phyloP scores from a whole-genome alignment of 257 asterid genomes.

The Solanum etuberosum region DNA sequence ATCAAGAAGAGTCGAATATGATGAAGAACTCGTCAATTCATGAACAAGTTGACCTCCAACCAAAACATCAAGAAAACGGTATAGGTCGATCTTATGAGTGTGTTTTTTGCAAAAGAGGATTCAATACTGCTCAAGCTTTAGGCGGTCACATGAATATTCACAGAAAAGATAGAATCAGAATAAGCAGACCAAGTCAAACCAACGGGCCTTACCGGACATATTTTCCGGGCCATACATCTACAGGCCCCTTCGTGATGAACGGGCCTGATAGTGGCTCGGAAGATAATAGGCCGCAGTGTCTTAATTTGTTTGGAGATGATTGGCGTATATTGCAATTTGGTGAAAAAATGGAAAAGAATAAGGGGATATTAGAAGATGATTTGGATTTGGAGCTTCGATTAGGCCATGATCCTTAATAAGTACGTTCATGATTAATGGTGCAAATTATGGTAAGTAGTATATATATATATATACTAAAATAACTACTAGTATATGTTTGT shows the following conservation, averaged over 20 bases:
- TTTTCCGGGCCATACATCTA: constrained; percentile 5
- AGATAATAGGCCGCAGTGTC: not conserved
- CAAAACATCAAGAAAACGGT: constrained; percentile 21
- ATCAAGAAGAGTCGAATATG: not conserved
- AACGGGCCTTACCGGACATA: constrained; percentile 5
- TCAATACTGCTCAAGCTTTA: constrained; percentile 80
- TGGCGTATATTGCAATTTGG: constrained; percentile 35
- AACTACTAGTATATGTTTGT: not conserved
- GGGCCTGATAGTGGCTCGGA: not conserved
- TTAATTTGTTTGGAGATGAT: constrained; percentile 10
- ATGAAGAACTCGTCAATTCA: not conserved
- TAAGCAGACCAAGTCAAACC: constrained; percentile 12
- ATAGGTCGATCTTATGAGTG: constrained; percentile 63
- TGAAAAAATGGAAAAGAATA: constrained; percentile 6
- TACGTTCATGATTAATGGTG: not conserved
- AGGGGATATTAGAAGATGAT: constrained; percentile 26
- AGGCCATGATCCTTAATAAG: constrained; percentile 16
- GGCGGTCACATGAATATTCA: constrained; percentile 92
- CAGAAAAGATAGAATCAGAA: constrained; percentile 43
- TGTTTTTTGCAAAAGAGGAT: constrained; percentile 72
- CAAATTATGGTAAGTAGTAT: not conserved
- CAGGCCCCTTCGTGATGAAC: not conserved
- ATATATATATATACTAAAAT: not conserved
- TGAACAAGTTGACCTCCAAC: constrained; percentile 3
- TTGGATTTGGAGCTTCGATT: constrained; percentile 87